Evolutionary conservation across 2,329 filamentous ascomycete genomes (phyloP).

Genomic region (Alternaria viburni): DNA sequence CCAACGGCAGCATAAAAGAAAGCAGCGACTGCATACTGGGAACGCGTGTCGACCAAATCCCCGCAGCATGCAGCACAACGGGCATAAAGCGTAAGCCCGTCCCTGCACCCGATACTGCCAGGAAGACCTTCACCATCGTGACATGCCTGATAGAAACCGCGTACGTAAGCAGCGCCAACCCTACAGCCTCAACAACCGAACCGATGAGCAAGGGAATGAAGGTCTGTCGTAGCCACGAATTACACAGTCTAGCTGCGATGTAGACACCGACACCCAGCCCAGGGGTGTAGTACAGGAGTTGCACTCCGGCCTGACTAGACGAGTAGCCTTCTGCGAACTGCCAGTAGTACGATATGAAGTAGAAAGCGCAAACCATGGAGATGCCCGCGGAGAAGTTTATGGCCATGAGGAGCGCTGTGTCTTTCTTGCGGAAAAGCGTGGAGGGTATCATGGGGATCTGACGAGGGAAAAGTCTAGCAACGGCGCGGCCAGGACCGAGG

Average conservation of each 20-base stretch:
- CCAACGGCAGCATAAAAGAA: constrained; percentile 65
- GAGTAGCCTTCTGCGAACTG: constrained; percentile 64
- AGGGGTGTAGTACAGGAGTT: constrained; percentile 69
- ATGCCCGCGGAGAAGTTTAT: constrained; percentile 67
- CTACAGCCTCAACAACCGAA: constrained; percentile 61
- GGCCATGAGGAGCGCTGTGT: constrained; percentile 67
- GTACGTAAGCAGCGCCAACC: constrained; percentile 64
- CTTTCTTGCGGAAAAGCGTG: constrained; percentile 61
- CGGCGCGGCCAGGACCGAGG: constrained; percentile 57
- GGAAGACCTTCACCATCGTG: constrained; percentile 67
- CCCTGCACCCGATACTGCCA: constrained; percentile 68
- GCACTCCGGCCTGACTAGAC: constrained; percentile 51
- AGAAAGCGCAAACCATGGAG: constrained; percentile 63
- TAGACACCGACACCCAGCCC: constrained; percentile 67
- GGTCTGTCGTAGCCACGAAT: constrained; percentile 67
- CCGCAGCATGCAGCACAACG: constrained; percentile 66
- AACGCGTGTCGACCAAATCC: constrained; percentile 64
- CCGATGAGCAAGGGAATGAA: constrained; percentile 61
- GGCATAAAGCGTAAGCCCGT: constrained; percentile 72
- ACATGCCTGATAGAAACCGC: constrained; percentile 60
- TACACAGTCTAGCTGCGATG: constrained; percentile 64
- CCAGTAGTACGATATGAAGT: constrained; percentile 74
- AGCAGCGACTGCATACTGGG: constrained; percentile 66
- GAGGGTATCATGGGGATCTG: constrained; percentile 71
- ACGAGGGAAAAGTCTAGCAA: constrained; percentile 58